Evolutionary conservation across 2,329 filamentous ascomycete genomes (phyloP).

Genomic region (Colletotrichum sp.): DNA sequence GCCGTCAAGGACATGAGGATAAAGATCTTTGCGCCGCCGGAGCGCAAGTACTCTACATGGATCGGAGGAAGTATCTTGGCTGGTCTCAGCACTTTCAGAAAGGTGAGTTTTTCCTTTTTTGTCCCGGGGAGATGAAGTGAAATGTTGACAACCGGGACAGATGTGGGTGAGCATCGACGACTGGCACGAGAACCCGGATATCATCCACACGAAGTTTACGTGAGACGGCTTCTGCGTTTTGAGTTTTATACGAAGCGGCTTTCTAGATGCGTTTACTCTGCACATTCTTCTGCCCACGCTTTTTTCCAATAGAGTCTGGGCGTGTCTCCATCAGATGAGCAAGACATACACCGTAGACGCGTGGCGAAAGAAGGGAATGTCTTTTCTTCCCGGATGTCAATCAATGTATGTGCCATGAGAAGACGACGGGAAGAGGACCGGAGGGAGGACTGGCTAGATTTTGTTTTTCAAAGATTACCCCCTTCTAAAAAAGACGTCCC

Average conservation of each 20-base stretch:
- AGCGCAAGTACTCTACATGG: slow-evolving; percentile 99
- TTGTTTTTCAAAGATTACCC: neutral
- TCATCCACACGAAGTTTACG: slow-evolving; percentile 98
- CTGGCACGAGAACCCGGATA: slow-evolving; percentile 99
- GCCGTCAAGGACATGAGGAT: slow-evolving; percentile 99
- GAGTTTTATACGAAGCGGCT: neutral
- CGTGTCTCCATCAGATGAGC: neutral
- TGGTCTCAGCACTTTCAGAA: slow-evolving; percentile 96
- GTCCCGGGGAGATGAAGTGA: accelerated
- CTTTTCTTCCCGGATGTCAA: neutral
- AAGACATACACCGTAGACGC: neutral
- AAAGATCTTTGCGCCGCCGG: slow-evolving; percentile 97
- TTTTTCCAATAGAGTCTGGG: neutral
- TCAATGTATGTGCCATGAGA: neutral
- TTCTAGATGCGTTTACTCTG: neutral
- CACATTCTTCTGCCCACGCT: neutral
- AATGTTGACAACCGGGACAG: slow-evolving; percentile 48
- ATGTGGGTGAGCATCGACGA: slow-evolving; percentile 99
- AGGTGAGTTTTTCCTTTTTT: slow-evolving; percentile 59
- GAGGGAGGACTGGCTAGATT: neutral
- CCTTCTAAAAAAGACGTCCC: neutral
- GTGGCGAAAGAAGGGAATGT: neutral
- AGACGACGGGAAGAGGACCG: neutral
- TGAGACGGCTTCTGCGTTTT: slow-evolving; percentile 44
- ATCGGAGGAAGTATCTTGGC: slow-evolving; percentile 98